Percentiles rank a stretch among this genome's conserved stretches.
phyloP scores from a whole-genome alignment of 2,329 filamentous ascomycete genomes.

The Tympanopsis confertula region DNA sequence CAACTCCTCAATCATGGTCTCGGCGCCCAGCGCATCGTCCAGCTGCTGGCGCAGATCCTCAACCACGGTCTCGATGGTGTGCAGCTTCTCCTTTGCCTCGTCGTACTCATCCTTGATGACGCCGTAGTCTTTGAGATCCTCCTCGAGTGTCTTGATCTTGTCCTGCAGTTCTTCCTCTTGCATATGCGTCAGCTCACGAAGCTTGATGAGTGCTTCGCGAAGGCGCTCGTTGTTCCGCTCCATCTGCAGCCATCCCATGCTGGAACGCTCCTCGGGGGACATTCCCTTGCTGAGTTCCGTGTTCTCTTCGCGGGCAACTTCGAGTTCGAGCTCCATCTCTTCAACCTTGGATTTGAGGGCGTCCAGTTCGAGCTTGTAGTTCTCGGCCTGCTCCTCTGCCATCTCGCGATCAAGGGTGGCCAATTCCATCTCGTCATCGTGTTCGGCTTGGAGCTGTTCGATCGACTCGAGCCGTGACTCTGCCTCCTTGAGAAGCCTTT shows the following conservation, averaged over 20 bases:
- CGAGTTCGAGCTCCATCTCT: conserved; percentile 77
- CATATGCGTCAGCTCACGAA: conserved; percentile 80
- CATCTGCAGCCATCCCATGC: conserved; percentile 81
- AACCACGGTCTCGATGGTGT: conserved; percentile 61
- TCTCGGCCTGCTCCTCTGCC: conserved; percentile 85
- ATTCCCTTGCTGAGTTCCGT: conserved; percentile 73
- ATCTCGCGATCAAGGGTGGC: conserved; percentile 86
- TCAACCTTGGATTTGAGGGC: conserved; percentile 65
- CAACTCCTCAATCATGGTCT: conserved; percentile 88
- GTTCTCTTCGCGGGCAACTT: conserved; percentile 80
- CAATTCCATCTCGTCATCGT: conserved; percentile 75
- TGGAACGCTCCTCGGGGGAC: conserved; percentile 76
- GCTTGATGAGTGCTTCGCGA: conserved; percentile 69
- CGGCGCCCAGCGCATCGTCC: conserved; percentile 75
- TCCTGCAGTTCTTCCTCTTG: conserved; percentile 69
- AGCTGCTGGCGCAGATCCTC: conserved; percentile 84
- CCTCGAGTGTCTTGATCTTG: conserved; percentile 63
- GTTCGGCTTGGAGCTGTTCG: conserved; percentile 67
- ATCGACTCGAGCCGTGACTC: conserved; percentile 58
- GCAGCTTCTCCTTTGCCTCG: conserved; percentile 59
- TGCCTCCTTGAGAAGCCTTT: conserved; percentile 67
- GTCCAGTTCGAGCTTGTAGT: conserved; percentile 69
- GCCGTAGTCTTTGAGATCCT: conserved; percentile 59
- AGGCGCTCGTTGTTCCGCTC: conserved; percentile 82
- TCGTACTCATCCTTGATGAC: conserved; percentile 59